Evolutionary conservation across 306 rosid genomes (phyloP), one percentile per base, ranked within the genome.

Genomic region (Lathyrus sativus): DNA sequence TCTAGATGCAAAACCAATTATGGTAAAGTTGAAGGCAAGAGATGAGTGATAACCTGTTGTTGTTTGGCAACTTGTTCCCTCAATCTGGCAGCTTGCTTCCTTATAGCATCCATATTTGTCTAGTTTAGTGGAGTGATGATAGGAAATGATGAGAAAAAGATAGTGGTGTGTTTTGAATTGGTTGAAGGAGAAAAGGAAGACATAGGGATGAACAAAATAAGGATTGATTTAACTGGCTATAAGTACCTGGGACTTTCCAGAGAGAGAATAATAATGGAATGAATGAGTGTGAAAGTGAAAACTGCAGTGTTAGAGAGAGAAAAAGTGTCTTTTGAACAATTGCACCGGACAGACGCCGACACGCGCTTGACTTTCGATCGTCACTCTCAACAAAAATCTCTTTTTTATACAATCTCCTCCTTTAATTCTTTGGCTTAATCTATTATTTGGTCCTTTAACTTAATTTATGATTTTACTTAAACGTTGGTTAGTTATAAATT

Each of bases 11-110:
- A 19, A 19, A 19, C 1, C 22, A 19, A 19, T 19, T 19, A 19
- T 19, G 22, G 1, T 19, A 0, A 19, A 19, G 22, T 19, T 19
- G 22, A 19, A 19, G 22, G 22, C 22, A 19, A 19, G 22, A 19
- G 18, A 14, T 14, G 53, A 66, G 8, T 46, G 41, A 67, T 60
- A 45, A 91, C 98, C 95, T 89, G 98, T 45, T 92, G 98, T 69
- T 92, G 98, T 75, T 61, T 87, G 3, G 96, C 96, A 68, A 92
- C 98, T 80, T 89, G 96, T 70, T 92, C 96, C 61, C 96, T 86
- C 38, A 89, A 84, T 78, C 84, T 92, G 78, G 81, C 86, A 58
- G 98, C 98, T 78, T 92, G 98, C 83, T 86, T 92, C 67, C 95
- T 72, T 65, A 92, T 86, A 49, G 95, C 91, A 68, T 92, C 96